Percentiles rank a stretch among this genome's conserved stretches.
phyloP scores from a whole-genome alignment of 148 eudicot species.

The Rhododendron vialii region DNA sequence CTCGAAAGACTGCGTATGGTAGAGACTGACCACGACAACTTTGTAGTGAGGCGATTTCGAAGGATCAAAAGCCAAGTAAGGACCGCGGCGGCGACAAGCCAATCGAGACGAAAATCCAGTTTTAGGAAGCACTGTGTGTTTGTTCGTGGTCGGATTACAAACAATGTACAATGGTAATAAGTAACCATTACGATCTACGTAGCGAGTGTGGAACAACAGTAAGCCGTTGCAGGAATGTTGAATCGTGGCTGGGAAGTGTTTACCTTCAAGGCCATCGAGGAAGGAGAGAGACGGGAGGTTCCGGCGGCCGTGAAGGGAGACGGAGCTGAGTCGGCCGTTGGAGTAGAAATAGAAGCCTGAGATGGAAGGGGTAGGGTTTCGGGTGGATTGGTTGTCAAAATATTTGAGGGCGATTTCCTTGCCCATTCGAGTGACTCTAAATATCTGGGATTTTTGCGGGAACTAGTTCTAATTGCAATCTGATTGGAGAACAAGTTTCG shows the following conservation, averaged over 20 bases:
- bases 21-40: not conserved
- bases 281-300: not conserved
- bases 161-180: not conserved
- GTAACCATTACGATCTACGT: not conserved
- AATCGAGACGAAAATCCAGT: not conserved
- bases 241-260: not conserved
- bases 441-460: no score
- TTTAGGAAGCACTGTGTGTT: not conserved
- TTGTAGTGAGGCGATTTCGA: not conserved
- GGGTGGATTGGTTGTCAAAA: no score
- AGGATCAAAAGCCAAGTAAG: not conserved
- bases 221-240: not conserved
- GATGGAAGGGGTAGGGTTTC: no score
- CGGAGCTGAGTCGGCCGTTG: not conserved
- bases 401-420: no score
- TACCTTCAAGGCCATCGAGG: not conserved
- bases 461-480: no score
- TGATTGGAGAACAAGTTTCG: no score
- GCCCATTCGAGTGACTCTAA: no score
- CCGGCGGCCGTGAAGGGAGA: not conserved
- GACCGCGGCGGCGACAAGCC: no score
- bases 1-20: no score
- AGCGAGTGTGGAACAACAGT: not conserved
- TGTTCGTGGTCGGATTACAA: not conserved
- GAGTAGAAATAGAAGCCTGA: not conserved